Percentiles rank a stretch among this genome's conserved stretches.
These are phyloP conservation scores for Mixia osmundae DNA, from an alignment of 1,284 basidiomycete species.

Conservation along the genomic window DNA sequence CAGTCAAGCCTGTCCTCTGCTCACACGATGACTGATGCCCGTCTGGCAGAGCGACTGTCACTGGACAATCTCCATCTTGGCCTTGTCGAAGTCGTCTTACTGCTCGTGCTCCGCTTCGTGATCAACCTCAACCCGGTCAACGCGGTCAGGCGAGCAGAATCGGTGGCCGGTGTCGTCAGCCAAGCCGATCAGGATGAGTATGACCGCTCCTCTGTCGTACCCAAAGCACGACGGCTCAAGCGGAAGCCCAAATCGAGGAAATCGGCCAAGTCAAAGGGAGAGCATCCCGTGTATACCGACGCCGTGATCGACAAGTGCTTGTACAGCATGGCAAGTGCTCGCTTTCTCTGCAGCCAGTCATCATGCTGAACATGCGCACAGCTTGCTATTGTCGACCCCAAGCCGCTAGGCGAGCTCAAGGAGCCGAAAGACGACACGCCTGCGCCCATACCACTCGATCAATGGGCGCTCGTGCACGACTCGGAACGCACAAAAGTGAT, in stretches of 20 bases:
- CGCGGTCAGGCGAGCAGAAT: neutral
- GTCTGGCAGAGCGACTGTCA: too few species aligned
- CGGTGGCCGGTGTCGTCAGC: neutral
- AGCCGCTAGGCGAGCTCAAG: slow-evolving; percentile 1
- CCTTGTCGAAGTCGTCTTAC: slow-evolving; percentile 10
- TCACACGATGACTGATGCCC: too few species aligned
- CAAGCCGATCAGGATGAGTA: neutral
- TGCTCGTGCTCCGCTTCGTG: slow-evolving; percentile 7
- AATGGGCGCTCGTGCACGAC: slow-evolving; percentile 3
- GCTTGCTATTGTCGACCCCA: slow-evolving; percentile 6
- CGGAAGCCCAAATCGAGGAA: neutral
- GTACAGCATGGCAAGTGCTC: too few species aligned
- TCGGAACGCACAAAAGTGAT: slow-evolving; percentile 2
- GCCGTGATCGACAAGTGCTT: slow-evolving; percentile 4
- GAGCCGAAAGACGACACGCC: neutral
- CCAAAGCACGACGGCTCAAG: neutral
- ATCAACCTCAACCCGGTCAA: slow-evolving; percentile 1
- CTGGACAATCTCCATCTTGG: slow-evolving; percentile 12
- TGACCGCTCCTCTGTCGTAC: neutral
- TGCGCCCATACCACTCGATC: slow-evolving; percentile 1
- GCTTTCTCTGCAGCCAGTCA: too few species aligned
- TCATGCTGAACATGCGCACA: too few species aligned
- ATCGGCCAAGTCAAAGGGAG: neutral
- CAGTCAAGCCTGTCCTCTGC: too few species aligned
- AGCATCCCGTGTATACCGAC: slow-evolving; percentile 7